phyloP scores from a whole-genome alignment of 345 rosid species.

The Pelargonium nanum region DNA sequence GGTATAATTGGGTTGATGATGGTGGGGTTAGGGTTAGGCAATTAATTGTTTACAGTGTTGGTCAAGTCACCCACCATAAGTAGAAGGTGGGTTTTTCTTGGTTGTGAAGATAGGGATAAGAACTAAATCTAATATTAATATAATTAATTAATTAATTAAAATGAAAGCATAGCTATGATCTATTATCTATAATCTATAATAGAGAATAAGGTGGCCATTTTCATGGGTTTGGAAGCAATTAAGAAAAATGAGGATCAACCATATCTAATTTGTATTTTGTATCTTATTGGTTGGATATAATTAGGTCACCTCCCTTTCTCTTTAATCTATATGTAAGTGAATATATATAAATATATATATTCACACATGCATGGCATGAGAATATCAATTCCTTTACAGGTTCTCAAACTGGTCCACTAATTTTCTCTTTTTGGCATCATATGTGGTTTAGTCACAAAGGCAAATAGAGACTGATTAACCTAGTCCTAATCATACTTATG shows the following conservation, averaged over 20 bases:
- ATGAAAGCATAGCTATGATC: too few species aligned
- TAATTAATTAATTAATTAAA: too few species aligned
- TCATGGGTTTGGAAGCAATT: conserved; percentile 5
- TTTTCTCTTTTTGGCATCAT: conserved; percentile 23
- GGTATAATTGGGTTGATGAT: neutral
- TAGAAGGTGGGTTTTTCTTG: conserved; percentile 6
- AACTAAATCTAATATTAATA: too few species aligned
- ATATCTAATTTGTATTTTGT: neutral
- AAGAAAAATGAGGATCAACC: neutral
- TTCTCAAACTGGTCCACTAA: conserved; percentile 4
- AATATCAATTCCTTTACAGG: conserved; percentile 6
- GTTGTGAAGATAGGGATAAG: neutral
- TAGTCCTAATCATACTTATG: too few species aligned
- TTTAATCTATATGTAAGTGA: conserved; percentile 2
- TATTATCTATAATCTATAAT: too few species aligned
- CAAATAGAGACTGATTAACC: neutral
- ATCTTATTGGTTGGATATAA: conserved; percentile 12
- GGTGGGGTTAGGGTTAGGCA: conserved; percentile 7
- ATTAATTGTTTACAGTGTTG: too few species aligned
- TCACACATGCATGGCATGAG: conserved; percentile 3
- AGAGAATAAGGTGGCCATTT: conserved; percentile 3
- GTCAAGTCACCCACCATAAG: neutral
- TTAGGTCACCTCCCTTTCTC: conserved; percentile 5
- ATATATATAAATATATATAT: conserved; percentile 9
- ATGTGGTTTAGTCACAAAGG: conserved; percentile 7